phyloP scores from a whole-genome alignment of 768 basidiomycete genomes.

The Macrocybe gigantea region DNA sequence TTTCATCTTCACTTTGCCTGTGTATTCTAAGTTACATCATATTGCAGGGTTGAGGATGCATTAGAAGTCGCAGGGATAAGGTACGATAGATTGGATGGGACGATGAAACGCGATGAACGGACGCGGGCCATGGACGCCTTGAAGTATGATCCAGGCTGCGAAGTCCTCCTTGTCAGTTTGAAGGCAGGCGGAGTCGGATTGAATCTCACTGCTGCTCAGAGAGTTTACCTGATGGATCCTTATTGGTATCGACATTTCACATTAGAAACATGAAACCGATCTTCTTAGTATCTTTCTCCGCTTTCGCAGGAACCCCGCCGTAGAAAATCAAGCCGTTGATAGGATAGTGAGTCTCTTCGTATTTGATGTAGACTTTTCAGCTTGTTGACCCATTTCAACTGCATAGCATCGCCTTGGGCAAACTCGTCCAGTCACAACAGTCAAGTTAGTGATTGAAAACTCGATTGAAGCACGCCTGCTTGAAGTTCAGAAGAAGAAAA shows the following conservation, averaged over 20 bases:
- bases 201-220: slow-evolving; percentile 91
- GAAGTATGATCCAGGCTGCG: slow-evolving; percentile 83
- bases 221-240: slow-evolving; percentile 94
- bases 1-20: slow-evolving; percentile 2
- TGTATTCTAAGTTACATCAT: slow-evolving; percentile 7
- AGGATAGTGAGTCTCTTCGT: slow-evolving; percentile 66
- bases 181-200: slow-evolving; percentile 97
- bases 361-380: neutral
- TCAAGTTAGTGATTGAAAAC: slow-evolving; percentile 91
- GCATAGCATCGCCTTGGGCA: slow-evolving; percentile 92
- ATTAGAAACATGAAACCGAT: neutral
- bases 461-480: slow-evolving; percentile 91
- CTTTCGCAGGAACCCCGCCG: slow-evolving; percentile 80
- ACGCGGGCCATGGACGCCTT: slow-evolving; percentile 88
- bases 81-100: slow-evolving; percentile 92
- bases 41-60: slow-evolving; percentile 77
- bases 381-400: neutral
- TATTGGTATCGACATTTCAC: slow-evolving; percentile 63
- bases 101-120: slow-evolving; percentile 96
- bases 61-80: slow-evolving; percentile 75
- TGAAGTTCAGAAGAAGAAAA: slow-evolving; percentile 93
- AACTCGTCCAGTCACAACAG: slow-evolving; percentile 82
- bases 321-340: slow-evolving; percentile 97
- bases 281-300: slow-evolving; percentile 1
- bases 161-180: slow-evolving; percentile 92